Evolutionary conservation across 2,329 filamentous ascomycete species (phyloP), one percentile per base, ranked within the genome.

Genomic region (Colletotrichum neosansevieriae): DNA sequence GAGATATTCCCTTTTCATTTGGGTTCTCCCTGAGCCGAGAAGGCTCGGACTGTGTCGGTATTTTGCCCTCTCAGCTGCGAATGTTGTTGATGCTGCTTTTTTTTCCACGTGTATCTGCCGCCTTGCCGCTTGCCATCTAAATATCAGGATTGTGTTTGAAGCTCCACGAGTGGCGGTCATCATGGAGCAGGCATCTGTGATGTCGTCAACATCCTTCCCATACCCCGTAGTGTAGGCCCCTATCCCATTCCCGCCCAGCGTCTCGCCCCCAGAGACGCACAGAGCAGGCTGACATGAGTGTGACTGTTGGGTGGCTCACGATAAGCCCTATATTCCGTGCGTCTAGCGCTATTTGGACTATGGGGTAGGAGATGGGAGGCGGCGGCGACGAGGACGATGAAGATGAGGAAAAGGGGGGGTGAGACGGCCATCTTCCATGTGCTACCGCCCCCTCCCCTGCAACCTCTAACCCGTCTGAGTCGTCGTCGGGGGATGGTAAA

Each of bases 361-460:
- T 47, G 45, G 64, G 53, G 60, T 21, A 65, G 32, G 40, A 12
- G 50, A 29, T 21, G 34, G 45, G 40, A 19, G 45, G 36, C 21
- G 40, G 24, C 24, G 44, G 47, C 47, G 24, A 29, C 47, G n/a
- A 21, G 7, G 47, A 21, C 21, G 21, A 24, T 24, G 24, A 24
- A 24, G 24, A 24, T 5, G 4, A 24, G 3, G 24, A 49, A 32
- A 58, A 56, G 56, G 49, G 49, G 49, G 57, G 50, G 57, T 67
- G 67, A 69, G 67, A 69, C 63, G 56, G 50, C 40, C 51, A n/a
- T 40, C 63, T n/a, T 62, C 63, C 62, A 53, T 62, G 67, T 62
- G 50, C 45, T 44, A 49, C 63, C 57, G 42, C 54, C 32, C 32
- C 38, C 29, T 62, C 38, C 61, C 65, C 61, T 64, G 65, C 63